These are phyloP conservation scores for Gypsophila paniculata DNA, from an alignment of 179 eudicot genomes.

Conservation along the genomic window DNA sequence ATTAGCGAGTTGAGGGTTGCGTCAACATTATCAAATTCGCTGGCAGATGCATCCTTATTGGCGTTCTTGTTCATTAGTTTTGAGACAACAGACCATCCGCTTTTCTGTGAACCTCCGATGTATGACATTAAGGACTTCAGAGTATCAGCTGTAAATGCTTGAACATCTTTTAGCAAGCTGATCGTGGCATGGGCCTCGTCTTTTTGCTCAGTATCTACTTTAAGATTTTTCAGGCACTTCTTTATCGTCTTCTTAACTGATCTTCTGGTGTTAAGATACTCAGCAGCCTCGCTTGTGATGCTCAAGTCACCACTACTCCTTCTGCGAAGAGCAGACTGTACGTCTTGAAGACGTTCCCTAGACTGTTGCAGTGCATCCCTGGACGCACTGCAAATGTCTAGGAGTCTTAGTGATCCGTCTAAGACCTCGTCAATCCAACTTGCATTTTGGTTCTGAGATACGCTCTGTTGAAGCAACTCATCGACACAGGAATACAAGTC, in stretches of 20 bases:
- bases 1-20: conserved; percentile 4
- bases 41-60: conserved; percentile 2
- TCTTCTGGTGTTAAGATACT: conserved; percentile 24
- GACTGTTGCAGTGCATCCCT: conserved; percentile 25
- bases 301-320: conserved; percentile 27
- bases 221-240: conserved; percentile 30
- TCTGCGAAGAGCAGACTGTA: conserved; percentile 28
- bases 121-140: conserved; percentile 29
- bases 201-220: conserved; percentile 6
- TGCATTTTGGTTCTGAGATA: conserved; percentile 16
- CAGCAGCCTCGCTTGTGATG: conserved; percentile 19
- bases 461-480: conserved; percentile 28
- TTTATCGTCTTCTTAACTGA: conserved; percentile 14
- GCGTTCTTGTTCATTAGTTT: conserved; percentile 13
- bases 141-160: conserved; percentile 22
- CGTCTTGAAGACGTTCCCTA: conserved; percentile 22
- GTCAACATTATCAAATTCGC: conserved; percentile 23
- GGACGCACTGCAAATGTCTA: conserved; percentile 30
- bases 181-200: conserved; percentile 2
- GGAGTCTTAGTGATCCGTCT: conserved; percentile 33
- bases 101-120: conserved; percentile 24
- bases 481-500: conserved; percentile 26
- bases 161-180: conserved; percentile 29
- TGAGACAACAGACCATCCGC: conserved; percentile 28
- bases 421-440: conserved; percentile 23